Base-by-base conservation (phyloP, 2,329 filamentous ascomycete species). In the Ophiostoma sp. region DNA sequence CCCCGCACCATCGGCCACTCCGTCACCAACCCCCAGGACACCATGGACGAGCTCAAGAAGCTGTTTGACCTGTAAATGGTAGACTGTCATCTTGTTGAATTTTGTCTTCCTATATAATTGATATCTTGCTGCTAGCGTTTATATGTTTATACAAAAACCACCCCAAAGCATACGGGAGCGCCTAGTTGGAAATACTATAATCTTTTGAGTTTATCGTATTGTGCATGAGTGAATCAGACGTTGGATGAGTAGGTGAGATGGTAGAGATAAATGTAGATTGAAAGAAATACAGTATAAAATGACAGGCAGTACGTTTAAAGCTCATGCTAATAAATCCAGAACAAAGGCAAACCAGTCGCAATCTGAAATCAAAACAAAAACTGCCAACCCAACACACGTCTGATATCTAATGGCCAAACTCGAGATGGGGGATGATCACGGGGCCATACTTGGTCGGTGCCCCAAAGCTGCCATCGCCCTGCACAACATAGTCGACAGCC, bases 401-500 rank as follows among this genome's bases (percentile, higher is more conserved):
- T 48, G 5, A 57, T 27, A 5, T 64, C 48, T 73, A 91, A 75
- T 87, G 82, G 27, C 91, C 91, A 81, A 88, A 90, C 79, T 94
- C 91, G 73, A 94, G 80, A 79, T 90, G 93, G 54, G 95, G 95
- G 75, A 99, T 89, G 80, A 98, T 94, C 20, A 99, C 95, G 13
- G 95, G 95, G 0, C 95, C 95, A 78, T 97, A 99, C 82, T 99
- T 99, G 74, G 95, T 94, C 67, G 95, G 92, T 74, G 86, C 69
- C 5, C 68, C 57, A 79, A 90, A 94, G 0, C 33, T 65, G 62
- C 88, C 86, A 75, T 97, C 94, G 1, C 92, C 93, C 80, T 99
- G 95, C 31, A 99, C 94, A 79, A 99, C 92, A 78, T 97, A 99
- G 79, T 99, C 95, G 1, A 96, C 92, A 1, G 94, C 95, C 64